These are phyloP conservation scores for Spathaspora girioi DNA, from an alignment of 805 yeast species.

Conservation along the genomic window DNA sequence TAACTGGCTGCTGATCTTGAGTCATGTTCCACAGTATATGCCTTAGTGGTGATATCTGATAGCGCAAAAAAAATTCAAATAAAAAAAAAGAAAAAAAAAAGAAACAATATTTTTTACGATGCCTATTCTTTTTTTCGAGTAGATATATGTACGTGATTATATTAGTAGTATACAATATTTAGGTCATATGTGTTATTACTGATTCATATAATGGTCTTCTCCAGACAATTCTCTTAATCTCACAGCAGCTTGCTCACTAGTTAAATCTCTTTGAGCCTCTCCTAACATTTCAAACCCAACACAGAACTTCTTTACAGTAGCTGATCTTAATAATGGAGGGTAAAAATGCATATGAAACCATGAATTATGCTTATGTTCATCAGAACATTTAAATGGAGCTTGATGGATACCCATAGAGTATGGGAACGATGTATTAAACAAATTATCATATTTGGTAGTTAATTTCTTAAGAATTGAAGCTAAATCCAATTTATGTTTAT, in stretches of 20 bases:
- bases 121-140: neutral
- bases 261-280: conserved; percentile 67
- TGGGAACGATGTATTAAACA: conserved; percentile 68
- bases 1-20: conserved; percentile 2
- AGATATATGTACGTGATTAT: too few relatives aligned
- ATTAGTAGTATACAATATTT: too few relatives aligned
- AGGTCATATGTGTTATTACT: neutral
- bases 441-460: conserved; percentile 66
- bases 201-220: conserved; percentile 28
- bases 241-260: conserved; percentile 64
- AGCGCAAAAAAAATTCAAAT: neutral
- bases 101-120: neutral
- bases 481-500: conserved; percentile 48
- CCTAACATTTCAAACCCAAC: conserved; percentile 72
- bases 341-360: conserved; percentile 75
- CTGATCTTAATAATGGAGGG: conserved; percentile 72
- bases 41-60: neutral
- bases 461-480: conserved; percentile 50
- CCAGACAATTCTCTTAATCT: conserved; percentile 44
- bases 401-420: conserved; percentile 83
- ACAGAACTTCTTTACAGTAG: conserved; percentile 70
- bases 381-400: conserved; percentile 51
- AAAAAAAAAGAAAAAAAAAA: neutral
- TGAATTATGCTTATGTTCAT: conserved; percentile 38
- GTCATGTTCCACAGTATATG: neutral